Percentiles rank a stretch among this genome's conserved stretches.
These are phyloP conservation scores for Cucumis cinereus DNA, from an alignment of 306 rosid genomes.

Conservation along the genomic window DNA sequence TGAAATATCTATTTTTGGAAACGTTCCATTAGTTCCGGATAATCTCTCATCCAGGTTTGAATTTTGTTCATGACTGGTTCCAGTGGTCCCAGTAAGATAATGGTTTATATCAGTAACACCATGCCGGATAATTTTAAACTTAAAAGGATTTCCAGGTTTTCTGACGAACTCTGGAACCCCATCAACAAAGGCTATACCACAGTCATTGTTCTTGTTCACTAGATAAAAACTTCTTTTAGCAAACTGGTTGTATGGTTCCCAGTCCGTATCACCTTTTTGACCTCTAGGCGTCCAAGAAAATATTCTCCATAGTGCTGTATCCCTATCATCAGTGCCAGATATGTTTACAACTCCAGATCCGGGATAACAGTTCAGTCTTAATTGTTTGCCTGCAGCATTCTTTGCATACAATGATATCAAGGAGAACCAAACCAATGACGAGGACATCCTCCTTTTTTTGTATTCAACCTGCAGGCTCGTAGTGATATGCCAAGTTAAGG, in stretches of 20 bases:
- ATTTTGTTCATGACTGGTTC: constrained; percentile 20
- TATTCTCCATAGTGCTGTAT: constrained; percentile 50
- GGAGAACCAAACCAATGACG: constrained; percentile 66
- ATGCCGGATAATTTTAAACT: constrained; percentile 56
- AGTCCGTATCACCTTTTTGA: constrained; percentile 35
- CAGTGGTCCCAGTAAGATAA: constrained; percentile 26
- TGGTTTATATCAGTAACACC: constrained; percentile 25
- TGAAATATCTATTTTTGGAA: constrained; percentile 44
- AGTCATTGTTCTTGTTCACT: constrained; percentile 64
- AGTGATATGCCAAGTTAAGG: not conserved
- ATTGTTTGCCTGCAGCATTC: constrained; percentile 53
- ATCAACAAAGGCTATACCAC: constrained; percentile 75
- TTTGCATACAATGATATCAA: constrained; percentile 71
- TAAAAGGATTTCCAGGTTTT: constrained; percentile 87
- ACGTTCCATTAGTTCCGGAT: constrained; percentile 27
- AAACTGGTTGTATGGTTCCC: constrained; percentile 52
- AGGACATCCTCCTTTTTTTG: constrained; percentile 37
- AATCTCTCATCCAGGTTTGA: constrained; percentile 16
- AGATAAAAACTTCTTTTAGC: constrained; percentile 47
- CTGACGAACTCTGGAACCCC: constrained; percentile 64
- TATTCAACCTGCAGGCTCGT: constrained; percentile 50
- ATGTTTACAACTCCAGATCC: constrained; percentile 74
- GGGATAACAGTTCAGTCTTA: constrained; percentile 56
- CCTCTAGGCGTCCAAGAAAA: constrained; percentile 34
- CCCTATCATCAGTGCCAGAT: constrained; percentile 46